Conservation (phyloP, 768 basidiomycete genomes). For the Megacollybia marginata region DNA sequence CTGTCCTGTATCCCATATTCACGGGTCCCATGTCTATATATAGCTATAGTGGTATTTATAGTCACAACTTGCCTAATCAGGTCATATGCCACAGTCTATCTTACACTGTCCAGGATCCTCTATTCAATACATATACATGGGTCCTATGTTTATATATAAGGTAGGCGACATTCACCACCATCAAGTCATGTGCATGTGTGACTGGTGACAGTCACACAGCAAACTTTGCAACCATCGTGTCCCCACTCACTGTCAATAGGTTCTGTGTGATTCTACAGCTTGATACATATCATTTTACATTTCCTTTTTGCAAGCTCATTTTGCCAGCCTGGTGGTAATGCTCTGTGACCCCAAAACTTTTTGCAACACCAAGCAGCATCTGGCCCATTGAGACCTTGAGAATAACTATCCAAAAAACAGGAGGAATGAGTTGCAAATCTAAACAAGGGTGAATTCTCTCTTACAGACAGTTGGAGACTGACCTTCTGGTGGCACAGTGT, state of each 20-base stretch:
- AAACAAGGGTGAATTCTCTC: conserved; percentile 2
- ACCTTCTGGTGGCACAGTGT: conserved; percentile 12
- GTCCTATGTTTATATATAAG: no score
- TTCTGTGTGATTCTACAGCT: neutral
- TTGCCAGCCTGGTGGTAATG: conserved; percentile 7
- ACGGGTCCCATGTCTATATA: no score
- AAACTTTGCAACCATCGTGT: neutral
- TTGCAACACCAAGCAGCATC: conserved; percentile 18
- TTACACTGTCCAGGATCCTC: no score
- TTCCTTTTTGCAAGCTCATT: neutral
- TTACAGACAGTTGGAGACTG: no score
- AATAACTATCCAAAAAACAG: conserved; percentile 16
- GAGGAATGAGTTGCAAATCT: conserved; percentile 18
- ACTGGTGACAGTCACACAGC: neutral
- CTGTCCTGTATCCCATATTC: no score
- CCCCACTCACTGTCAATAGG: neutral
- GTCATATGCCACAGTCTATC: no score
- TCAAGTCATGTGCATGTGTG: neutral
- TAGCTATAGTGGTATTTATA: no score
- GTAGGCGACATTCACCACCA: neutral
- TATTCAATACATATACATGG: no score
- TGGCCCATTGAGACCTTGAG: conserved; percentile 9
- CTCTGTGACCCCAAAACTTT: conserved; percentile 13
- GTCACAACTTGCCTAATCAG: no score
- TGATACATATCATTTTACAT: neutral